Percentiles rank a stretch among this genome's conserved stretches.
These are phyloP conservation scores for Candida awuae DNA, from an alignment of 805 yeast species.

Conservation along the genomic window DNA sequence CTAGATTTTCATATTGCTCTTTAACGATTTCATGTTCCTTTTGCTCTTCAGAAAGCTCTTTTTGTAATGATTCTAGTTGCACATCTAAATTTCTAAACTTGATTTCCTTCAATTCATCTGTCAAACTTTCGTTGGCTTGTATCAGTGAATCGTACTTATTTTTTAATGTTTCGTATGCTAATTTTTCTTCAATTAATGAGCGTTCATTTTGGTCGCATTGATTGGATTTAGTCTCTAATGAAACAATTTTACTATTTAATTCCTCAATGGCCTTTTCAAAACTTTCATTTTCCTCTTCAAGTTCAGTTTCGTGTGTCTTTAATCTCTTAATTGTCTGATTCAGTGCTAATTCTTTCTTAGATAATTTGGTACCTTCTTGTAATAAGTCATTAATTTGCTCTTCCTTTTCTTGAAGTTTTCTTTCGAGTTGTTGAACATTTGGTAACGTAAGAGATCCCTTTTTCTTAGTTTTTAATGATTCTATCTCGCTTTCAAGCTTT, in stretches of 20 bases:
- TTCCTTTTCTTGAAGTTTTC: conserved; percentile 43
- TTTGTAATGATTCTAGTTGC: conserved; percentile 27
- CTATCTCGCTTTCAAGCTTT: not conserved
- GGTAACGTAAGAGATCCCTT: not conserved
- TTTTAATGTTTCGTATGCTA: conserved; percentile 19
- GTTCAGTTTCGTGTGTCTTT: conserved; percentile 35
- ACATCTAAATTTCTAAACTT: conserved; percentile 29
- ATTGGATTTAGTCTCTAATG: conserved; percentile 2
- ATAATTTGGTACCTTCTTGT: conserved; percentile 68
- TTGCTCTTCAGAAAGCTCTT: conserved; percentile 29
- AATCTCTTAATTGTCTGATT: conserved; percentile 60
- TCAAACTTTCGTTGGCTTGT: conserved; percentile 20
- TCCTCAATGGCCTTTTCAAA: conserved; percentile 23
- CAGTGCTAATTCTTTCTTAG: conserved; percentile 61
- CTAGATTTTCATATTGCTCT: conserved; percentile 14
- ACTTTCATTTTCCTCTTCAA: conserved; percentile 30
- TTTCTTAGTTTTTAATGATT: not conserved
- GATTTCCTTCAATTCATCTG: conserved; percentile 27
- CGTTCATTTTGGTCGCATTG: conserved; percentile 1
- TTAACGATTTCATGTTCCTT: conserved; percentile 10
- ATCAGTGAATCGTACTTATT: conserved; percentile 19
- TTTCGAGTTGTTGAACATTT: conserved; percentile 1
- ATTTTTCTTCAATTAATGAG: conserved; percentile 26
- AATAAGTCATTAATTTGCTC: conserved; percentile 55
- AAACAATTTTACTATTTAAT: conserved; percentile 8